Percentiles rank a stretch among this genome's conserved stretches.
phyloP scores from a whole-genome alignment of 2,329 filamentous ascomycete genomes.

The Paraphoma chrysanthemicola region DNA sequence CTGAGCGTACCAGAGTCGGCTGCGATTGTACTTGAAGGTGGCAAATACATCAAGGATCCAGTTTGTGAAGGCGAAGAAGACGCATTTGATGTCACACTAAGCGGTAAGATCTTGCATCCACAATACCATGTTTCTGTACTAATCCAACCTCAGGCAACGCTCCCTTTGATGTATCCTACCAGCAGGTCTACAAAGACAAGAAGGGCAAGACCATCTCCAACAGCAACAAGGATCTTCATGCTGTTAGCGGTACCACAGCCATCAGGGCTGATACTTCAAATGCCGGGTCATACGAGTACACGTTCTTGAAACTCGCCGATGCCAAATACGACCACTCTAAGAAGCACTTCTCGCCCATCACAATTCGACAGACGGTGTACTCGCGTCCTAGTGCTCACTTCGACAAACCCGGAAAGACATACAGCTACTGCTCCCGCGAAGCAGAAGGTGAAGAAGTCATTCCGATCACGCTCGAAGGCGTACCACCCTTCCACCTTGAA shows the following conservation, averaged over 20 bases:
- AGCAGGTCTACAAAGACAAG: conserved; percentile 74
- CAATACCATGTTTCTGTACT: conserved; percentile 6
- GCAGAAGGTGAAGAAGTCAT: conserved; percentile 83
- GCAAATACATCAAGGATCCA: conserved; percentile 74
- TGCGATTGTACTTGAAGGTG: conserved; percentile 61
- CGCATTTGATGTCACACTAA: conserved; percentile 79
- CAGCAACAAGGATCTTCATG: conserved; percentile 75
- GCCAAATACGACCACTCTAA: conserved; percentile 81
- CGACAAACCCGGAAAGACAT: conserved; percentile 84
- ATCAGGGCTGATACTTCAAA: conserved; percentile 86
- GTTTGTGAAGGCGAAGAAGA: conserved; percentile 97
- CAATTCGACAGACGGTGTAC: conserved; percentile 83
- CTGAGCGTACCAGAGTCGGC: conserved; percentile 70
- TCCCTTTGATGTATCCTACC: conserved; percentile 84
- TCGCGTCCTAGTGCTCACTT: conserved; percentile 84
- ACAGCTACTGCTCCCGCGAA: conserved; percentile 93
- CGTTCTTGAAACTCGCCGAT: conserved; percentile 82
- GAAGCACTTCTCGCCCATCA: conserved; percentile 69
- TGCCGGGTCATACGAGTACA: conserved; percentile 84
- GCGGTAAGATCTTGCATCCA: conserved; percentile 61
- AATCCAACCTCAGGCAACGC: conserved; percentile 65
- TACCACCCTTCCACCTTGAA: conserved; percentile 88
- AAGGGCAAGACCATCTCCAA: conserved; percentile 64
- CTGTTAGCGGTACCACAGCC: conserved; percentile 75
- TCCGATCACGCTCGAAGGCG: conserved; percentile 81